Percentiles rank a stretch among this genome's conserved stretches.
Conservation (phyloP, 352 stramenopile genomes). For the Pythium aristosporum region DNA sequence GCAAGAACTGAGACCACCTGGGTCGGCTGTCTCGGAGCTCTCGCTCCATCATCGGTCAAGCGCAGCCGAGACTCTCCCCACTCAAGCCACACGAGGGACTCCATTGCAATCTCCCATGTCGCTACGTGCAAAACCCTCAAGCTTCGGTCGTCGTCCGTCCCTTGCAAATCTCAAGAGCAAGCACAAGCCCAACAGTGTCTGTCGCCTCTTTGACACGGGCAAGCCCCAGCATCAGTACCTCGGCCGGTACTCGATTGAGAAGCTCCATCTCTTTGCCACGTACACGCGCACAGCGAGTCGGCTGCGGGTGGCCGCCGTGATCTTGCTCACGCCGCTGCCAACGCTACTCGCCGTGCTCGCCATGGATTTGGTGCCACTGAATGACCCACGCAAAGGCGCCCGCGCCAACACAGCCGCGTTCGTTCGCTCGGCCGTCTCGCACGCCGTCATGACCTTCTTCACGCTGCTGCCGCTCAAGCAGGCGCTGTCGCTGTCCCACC, state of each 20-base stretch:
- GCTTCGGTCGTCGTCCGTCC: too few species aligned
- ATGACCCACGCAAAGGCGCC: neutral
- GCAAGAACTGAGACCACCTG: too few species aligned
- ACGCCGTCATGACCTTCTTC: conserved; percentile 11
- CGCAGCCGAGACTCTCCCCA: too few species aligned
- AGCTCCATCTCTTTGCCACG: conserved; percentile 10
- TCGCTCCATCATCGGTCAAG: too few species aligned
- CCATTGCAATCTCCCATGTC: too few species aligned
- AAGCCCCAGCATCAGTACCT: conserved; percentile 12
- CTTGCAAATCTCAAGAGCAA: too few species aligned
- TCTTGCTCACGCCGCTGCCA: conserved; percentile 15
- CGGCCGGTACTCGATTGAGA: conserved; percentile 19
- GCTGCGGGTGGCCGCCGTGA: conserved; percentile 9
- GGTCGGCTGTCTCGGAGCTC: too few species aligned
- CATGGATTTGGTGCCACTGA: conserved; percentile 16
- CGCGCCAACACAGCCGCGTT: conserved; percentile 17
- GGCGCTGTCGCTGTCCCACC: conserved; percentile 13
- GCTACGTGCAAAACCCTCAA: too few species aligned
- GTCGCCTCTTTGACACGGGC: neutral
- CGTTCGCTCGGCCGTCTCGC: conserved; percentile 10
- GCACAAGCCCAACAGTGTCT: too few species aligned
- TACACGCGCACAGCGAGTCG: conserved; percentile 12
- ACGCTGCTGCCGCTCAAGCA: conserved; percentile 17
- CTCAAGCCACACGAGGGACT: too few species aligned
- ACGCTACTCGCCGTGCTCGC: conserved; percentile 11